Percentiles rank a stretch among this genome's conserved stretches.
Conservation (phyloP, 164 flowering plant species). For the Houttuynia cordata region DNA sequence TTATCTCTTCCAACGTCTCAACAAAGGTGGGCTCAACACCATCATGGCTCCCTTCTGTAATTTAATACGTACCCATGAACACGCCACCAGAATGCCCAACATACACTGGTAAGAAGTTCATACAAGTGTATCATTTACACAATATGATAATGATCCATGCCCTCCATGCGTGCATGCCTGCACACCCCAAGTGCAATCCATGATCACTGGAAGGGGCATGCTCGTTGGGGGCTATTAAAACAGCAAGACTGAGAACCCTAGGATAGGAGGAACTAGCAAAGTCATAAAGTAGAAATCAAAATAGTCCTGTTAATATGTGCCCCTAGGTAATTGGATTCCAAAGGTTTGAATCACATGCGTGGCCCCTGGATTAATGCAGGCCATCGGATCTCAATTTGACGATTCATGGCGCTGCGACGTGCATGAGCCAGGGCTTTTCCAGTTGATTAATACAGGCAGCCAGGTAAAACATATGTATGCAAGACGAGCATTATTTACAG, state of each 20-base stretch:
- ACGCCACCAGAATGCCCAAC: background rate
- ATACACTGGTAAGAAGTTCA: background rate
- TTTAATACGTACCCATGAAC: background rate
- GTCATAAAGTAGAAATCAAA: too few species aligned
- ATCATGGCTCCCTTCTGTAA: background rate
- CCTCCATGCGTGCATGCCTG: constrained; percentile 3
- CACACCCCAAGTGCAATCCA: background rate
- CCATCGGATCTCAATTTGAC: too few species aligned
- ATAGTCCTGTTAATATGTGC: too few species aligned
- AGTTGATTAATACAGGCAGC: too few species aligned
- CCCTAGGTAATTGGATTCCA: too few species aligned
- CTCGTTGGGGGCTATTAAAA: background rate
- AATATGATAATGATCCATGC: background rate
- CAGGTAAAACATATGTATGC: background rate
- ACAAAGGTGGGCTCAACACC: constrained; percentile 1
- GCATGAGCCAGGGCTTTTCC: too few species aligned
- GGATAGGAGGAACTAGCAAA: too few species aligned
- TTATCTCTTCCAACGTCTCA: background rate
- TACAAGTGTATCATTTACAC: background rate
- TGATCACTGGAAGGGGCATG: constrained; percentile 1
- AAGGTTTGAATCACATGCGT: too few species aligned
- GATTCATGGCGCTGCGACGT: too few species aligned
- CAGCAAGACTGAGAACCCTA: background rate
- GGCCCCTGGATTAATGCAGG: too few species aligned
- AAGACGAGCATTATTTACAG: background rate